A percentile compares a stretch with the other conserved stretches of the same genome.
Evolutionary conservation across 1,139 yeast genomes (phyloP).

Genomic region (Sugiyamaella grinbergsii): DNA sequence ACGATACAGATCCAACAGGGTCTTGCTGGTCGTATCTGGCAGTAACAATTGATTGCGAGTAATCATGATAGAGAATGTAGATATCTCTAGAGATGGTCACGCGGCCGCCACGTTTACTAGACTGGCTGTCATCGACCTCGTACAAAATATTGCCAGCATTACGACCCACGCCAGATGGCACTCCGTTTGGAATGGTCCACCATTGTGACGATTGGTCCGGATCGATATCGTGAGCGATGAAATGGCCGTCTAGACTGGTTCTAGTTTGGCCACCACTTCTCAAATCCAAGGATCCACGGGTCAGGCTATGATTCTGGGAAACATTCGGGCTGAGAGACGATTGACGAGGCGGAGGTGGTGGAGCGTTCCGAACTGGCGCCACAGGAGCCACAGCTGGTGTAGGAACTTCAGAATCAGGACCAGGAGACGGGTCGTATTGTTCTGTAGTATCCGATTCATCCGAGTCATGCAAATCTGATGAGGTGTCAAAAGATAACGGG

Average conservation of each 20-base stretch:
- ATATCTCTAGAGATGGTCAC: conserved; percentile 62
- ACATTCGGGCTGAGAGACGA: conserved; percentile 24
- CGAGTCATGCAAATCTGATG: conserved; percentile 16
- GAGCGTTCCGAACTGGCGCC: conserved; percentile 24
- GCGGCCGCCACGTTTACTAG: conserved; percentile 59
- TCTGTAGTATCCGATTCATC: conserved; percentile 18
- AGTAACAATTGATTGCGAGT: conserved; percentile 61
- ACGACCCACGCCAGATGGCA: conserved; percentile 58
- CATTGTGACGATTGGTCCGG: conserved; percentile 49
- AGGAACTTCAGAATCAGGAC: background rate
- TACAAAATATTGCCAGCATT: conserved; percentile 50
- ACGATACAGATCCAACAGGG: conserved; percentile 56
- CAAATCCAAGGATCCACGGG: conserved; percentile 25
- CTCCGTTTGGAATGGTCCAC: conserved; percentile 61
- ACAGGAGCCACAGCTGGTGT: conserved; percentile 24
- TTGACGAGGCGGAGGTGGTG: conserved; percentile 25
- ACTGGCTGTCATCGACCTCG: conserved; percentile 64
- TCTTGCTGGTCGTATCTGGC: conserved; percentile 57
- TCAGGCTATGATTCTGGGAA: conserved; percentile 13
- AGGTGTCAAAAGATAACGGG: conserved; percentile 7
- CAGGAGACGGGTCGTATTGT: conserved; percentile 15
- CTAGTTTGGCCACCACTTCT: conserved; percentile 20
- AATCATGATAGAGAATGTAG: conserved; percentile 72
- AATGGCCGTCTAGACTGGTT: conserved; percentile 22
- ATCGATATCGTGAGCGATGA: conserved; percentile 28